Base-by-base conservation (phyloP, 176 grass and related monocot species). In the Melocanna baccifera region DNA sequence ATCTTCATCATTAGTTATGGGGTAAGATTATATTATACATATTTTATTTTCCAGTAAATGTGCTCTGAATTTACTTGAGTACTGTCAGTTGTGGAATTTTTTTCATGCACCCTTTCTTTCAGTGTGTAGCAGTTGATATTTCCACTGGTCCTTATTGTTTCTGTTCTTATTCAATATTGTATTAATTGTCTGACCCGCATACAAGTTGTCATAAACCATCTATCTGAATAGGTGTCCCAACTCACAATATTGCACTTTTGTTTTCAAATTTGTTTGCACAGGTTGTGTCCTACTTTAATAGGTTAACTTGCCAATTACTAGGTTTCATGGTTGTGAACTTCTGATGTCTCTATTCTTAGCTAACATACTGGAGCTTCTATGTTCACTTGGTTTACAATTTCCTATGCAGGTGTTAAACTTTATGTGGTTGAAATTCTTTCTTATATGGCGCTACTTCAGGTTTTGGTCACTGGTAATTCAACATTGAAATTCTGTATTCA, bases 341-440 rank as follows among this genome's bases (percentile, higher is more conserved):
- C 20, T 67, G 77, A 43, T 85, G 13, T 26, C 13, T 89, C 9
- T 71, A 14, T 76, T 81, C 64, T 18, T 64, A 72, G 32, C 63
- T 76, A 77, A 45, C 14, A 65, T 53, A 47, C 19, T 64, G 26
- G 1, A 81, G 10, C 25, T 64, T 43, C 25, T 34, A 56, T 81
- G 18, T 46, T 81, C 50, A 37, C 7, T 81, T 63, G 2, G 47
- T 42, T 67, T 30, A 34, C 45, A 22, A 58, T 85, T 51, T 78
- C 7, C 59, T 58, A 57, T 84, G 63, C 91, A 98, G 96, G 96
- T 98, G 12, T 69, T 98, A 76, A 95, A 93, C 58, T 98, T 98
- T 82, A 98, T 98, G 96, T 98, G 96, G 96, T 83, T 98, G 63
- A 98, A 95, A 83, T 98, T 98, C 89, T 87, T 95, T 87, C 91